Percentiles rank a stretch among this genome's conserved stretches.
Conservation (phyloP, 441 rosid species). For the Hura crepitans region DNA sequence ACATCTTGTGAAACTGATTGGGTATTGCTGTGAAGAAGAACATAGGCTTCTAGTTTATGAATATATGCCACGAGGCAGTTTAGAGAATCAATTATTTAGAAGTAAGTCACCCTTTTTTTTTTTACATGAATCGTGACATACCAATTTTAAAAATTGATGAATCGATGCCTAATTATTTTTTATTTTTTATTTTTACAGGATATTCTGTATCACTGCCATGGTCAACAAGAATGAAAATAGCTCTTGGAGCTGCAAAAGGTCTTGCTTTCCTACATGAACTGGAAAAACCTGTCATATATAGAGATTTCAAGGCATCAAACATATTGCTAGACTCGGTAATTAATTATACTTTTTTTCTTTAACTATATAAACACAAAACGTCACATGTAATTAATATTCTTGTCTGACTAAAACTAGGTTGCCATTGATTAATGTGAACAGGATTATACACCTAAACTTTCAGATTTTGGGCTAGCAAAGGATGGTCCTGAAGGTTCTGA, state of each 20-base stretch:
- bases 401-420: not conserved
- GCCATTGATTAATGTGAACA: conserved; percentile 18
- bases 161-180: no score
- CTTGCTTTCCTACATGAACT: conserved; percentile 71
- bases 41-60: conserved; percentile 72
- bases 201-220: conserved; percentile 55
- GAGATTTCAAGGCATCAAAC: conserved; percentile 80
- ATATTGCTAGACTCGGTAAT: conserved; percentile 70
- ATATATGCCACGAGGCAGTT: conserved; percentile 73
- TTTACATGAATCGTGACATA: no score
- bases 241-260: conserved; percentile 76
- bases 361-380: not conserved
- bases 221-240: conserved; percentile 79
- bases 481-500: conserved; percentile 87
- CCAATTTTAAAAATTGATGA: no score
- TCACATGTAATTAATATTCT: not conserved
- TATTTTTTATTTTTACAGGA: conserved; percentile 51
- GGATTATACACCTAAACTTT: conserved; percentile 63
- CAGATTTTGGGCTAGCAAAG: conserved; percentile 81
- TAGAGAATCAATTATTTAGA: conserved; percentile 72
- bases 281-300: conserved; percentile 64
- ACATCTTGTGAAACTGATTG: conserved; percentile 71
- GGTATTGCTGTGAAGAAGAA: conserved; percentile 74
- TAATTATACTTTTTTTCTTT: not conserved
- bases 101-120: no score